phyloP scores from a whole-genome alignment of 441 rosid genomes.

The Oxalis stricta region DNA sequence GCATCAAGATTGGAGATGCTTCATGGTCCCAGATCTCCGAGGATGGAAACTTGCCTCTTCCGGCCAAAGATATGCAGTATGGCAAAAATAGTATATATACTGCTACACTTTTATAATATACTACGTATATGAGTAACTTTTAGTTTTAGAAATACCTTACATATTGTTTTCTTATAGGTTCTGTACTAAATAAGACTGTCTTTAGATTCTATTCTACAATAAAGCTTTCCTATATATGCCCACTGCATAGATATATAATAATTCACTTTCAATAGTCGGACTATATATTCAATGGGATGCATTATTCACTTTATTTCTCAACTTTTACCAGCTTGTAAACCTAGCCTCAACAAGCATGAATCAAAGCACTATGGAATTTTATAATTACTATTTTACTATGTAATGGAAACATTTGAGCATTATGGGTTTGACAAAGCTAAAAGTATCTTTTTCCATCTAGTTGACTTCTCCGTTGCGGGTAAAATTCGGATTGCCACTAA shows the following conservation, averaged over 20 bases:
- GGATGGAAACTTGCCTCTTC: constrained; percentile 65
- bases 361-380: neutral
- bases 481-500: neutral
- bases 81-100: constrained; percentile 42
- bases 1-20: constrained; percentile 80
- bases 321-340: too few species aligned
- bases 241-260: too few species aligned
- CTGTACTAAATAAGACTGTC: too few species aligned
- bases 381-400: too few species aligned
- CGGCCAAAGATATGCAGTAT: constrained; percentile 69
- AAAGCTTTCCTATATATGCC: too few species aligned
- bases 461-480: neutral
- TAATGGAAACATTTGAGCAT: neutral
- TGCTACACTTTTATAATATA: neutral
- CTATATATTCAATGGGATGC: too few species aligned
- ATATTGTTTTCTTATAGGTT: too few species aligned
- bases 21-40: constrained; percentile 77
- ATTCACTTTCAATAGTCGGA: too few species aligned
- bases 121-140: neutral
- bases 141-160: too few species aligned
- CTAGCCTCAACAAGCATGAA: neutral
- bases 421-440: neutral
- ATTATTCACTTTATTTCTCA: too few species aligned
- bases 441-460: neutral
- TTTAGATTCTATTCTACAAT: too few species aligned